Evolutionary conservation across 2,329 filamentous ascomycete species (phyloP), one percentile per base, ranked within the genome.

Genomic region (Calonectria hongkongensis): DNA sequence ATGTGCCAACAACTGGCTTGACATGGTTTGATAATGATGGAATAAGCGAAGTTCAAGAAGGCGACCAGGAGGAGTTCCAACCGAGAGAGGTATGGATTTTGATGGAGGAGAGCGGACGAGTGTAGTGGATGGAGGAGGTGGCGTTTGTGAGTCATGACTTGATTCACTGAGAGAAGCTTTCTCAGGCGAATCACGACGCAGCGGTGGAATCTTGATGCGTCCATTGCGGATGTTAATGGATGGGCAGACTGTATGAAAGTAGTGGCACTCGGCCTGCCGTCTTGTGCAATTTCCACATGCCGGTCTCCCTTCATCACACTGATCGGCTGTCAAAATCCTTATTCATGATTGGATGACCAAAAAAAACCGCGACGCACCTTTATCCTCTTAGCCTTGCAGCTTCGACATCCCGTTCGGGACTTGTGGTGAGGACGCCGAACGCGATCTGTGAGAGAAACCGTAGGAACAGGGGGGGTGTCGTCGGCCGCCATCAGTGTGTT

Each of bases 341-440:
- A 4, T 28, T 12, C 21, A 18, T 72, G 28, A 72, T 62, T 33
- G 18, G 28, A 50, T 9, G 8, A 6, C 6, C 12, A 28, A 7
- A n/a, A n/a, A 45, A n/a, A 45, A 15, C 8, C 25, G 41, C 45
- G 36, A 50, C 70, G 7, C 25, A 70, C 71, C 71, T 73, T 73
- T 41, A 73, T 58, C 15, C 71, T 41, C 12, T 60, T 73, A 13
- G 71, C 43, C 45, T 70, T 73, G 45, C 71, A 73, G 21, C 41
- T 51, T 27, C 63, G 58, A 45, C 71, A 73, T 33, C 71, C 71
- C 25, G 62, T 66, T 60, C 71, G 71, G 39, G 71, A 70, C 60
- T 73, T 73, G 36, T 47, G 71, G 51, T 73, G 71, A 10, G 51
- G 43, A 25, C 71, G 71, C 18, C 66, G 66, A 13, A 62, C 6